These are phyloP conservation scores for Platismatia glauca DNA, from an alignment of 495 filamentous ascomycete species.

Conservation along the genomic window DNA sequence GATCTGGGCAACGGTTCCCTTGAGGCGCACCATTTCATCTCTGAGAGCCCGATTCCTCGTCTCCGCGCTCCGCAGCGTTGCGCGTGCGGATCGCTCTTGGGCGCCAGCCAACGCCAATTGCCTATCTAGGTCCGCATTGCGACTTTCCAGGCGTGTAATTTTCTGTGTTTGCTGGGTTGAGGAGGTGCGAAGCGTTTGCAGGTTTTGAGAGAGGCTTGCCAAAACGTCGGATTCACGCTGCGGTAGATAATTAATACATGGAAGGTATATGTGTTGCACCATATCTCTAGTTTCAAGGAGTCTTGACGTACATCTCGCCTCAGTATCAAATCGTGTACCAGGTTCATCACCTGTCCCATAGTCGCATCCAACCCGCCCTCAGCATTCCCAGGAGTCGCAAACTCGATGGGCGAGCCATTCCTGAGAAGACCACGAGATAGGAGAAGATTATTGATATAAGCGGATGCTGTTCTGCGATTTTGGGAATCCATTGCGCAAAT, in stretches of 20 bases:
- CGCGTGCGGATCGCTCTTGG: conserved; percentile 57
- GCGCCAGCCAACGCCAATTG: conserved; percentile 67
- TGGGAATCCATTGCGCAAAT: conserved; percentile 55
- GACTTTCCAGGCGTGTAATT: conserved; percentile 57
- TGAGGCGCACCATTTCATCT: conserved; percentile 72
- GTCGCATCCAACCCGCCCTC: conserved; percentile 57
- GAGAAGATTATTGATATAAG: conserved; percentile 93
- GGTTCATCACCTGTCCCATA: conserved; percentile 79
- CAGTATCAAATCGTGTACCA: conserved; percentile 84
- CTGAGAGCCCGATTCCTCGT: conserved; percentile 56
- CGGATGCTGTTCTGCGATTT: conserved; percentile 78
- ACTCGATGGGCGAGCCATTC: conserved; percentile 77
- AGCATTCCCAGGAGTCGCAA: conserved; percentile 61
- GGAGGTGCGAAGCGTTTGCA: conserved; percentile 63
- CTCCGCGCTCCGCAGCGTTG: conserved; percentile 64
- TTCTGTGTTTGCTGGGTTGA: conserved; percentile 59
- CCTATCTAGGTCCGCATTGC: conserved; percentile 61
- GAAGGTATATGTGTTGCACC: neutral
- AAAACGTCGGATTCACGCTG: conserved; percentile 84
- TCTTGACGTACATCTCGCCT: conserved; percentile 60
- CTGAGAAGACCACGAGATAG: conserved; percentile 80
- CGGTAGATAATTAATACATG: neutral
- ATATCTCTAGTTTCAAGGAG: too few relatives aligned
- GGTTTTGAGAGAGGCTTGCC: conserved; percentile 67
- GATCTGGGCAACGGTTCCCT: conserved; percentile 69